These are phyloP conservation scores for Talaromyces ruber DNA, from an alignment of 495 filamentous ascomycete species.

Conservation along the genomic window DNA sequence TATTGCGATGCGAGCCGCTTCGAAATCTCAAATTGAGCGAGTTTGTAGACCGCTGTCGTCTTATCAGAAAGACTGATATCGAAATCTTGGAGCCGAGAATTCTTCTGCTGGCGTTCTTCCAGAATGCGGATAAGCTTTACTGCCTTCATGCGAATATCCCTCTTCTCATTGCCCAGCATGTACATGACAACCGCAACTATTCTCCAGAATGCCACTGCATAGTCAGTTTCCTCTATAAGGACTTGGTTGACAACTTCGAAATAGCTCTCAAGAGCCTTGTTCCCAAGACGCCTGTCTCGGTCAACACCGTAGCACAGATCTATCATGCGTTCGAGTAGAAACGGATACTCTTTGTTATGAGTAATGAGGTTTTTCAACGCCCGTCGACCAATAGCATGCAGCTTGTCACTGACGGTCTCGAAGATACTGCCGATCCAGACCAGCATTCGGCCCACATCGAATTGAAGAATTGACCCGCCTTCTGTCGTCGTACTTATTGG, in stretches of 20 bases:
- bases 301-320: slow-evolving; percentile 64
- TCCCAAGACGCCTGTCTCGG: slow-evolving; percentile 10
- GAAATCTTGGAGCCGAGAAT: slow-evolving; percentile 88
- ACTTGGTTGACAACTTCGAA: slow-evolving; percentile 88
- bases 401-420: slow-evolving; percentile 76
- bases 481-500: slow-evolving; percentile 84
- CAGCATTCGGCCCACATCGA: slow-evolving; percentile 86
- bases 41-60: slow-evolving; percentile 94
- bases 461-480: slow-evolving; percentile 71
- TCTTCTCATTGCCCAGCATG: slow-evolving; percentile 83
- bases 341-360: slow-evolving; percentile 78
- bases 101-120: slow-evolving; percentile 77
- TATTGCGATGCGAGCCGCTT: slow-evolving; percentile 83
- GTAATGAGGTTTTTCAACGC: slow-evolving; percentile 86
- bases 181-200: slow-evolving; percentile 80
- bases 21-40: slow-evolving; percentile 94
- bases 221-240: slow-evolving; percentile 68
- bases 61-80: slow-evolving; percentile 98
- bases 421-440: slow-evolving; percentile 94
- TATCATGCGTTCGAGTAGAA: slow-evolving; percentile 78
- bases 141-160: slow-evolving; percentile 79
- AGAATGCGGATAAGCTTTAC: slow-evolving; percentile 74
- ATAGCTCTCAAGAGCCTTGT: slow-evolving; percentile 88
- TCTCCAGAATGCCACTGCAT: slow-evolving; percentile 81
- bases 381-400: slow-evolving; percentile 82